A percentile compares a stretch with the other conserved stretches of the same genome.
Conservation (phyloP, 805 yeast species). For the Myxozyma nipponensis region DNA sequence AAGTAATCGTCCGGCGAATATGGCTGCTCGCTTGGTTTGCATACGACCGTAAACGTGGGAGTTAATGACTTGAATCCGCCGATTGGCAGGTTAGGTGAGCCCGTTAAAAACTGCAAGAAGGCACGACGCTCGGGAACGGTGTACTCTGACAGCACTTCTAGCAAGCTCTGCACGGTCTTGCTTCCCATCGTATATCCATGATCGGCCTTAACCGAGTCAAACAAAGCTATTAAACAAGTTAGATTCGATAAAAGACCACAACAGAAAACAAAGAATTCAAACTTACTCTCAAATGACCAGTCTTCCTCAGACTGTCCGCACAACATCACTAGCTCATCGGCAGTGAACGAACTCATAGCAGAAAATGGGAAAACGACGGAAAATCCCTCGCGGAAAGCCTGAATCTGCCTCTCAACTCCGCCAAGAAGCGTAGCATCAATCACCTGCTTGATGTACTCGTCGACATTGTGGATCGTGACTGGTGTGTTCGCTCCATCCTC, state of each 20-base stretch:
- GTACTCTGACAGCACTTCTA: conserved; percentile 60
- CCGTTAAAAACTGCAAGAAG: conserved; percentile 85
- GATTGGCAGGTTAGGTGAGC: conserved; percentile 86
- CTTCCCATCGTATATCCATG: conserved; percentile 84
- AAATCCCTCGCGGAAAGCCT: conserved; percentile 74
- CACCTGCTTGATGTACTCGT: conserved; percentile 53
- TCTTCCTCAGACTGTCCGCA: conserved; percentile 83
- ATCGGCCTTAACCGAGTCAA: conserved; percentile 67
- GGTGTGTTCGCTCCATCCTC: conserved; percentile 51
- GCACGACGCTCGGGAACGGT: conserved; percentile 54
- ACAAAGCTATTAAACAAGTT: conserved; percentile 47
- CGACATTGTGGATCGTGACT: conserved; percentile 54
- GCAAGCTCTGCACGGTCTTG: conserved; percentile 52
- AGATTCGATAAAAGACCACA: conserved; percentile 29
- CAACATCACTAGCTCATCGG: conserved; percentile 65
- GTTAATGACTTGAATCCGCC: conserved; percentile 84
- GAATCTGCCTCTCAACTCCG: conserved; percentile 64
- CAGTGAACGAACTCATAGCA: conserved; percentile 65
- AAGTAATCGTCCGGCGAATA: conserved; percentile 69
- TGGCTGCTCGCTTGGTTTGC: conserved; percentile 69
- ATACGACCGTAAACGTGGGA: conserved; percentile 84
- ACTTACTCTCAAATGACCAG: conserved; percentile 49
- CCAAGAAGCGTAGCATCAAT: conserved; percentile 54
- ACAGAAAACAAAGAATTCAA: conserved; percentile 31
- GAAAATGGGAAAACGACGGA: conserved; percentile 75